Base-by-base conservation (phyloP, 176 grass and related monocot species). In the Urochloa ruziziensis region DNA sequence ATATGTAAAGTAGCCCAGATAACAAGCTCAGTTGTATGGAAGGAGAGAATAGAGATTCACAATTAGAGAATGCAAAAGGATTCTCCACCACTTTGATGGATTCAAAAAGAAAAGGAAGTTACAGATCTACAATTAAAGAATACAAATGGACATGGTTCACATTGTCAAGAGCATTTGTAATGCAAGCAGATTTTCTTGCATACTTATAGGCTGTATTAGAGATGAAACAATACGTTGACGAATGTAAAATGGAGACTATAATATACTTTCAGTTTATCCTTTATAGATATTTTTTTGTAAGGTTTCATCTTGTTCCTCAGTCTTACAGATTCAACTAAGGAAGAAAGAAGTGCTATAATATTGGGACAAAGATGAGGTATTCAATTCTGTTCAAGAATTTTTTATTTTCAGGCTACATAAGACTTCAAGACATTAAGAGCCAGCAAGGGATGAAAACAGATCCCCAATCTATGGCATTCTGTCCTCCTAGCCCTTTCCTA, bases 111-210 rank as follows among this genome's bases (percentile, higher is more conserved):
- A n/a, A n/a, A n/a, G n/a, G n/a, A n/a, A n/a, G n/a, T n/a, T n/a
- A n/a, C n/a, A n/a, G n/a, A n/a, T n/a, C n/a, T n/a, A n/a, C n/a
- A 75, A 77, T 75, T 70, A 53, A 80, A 63, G 76, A 48, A 72
- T 19, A 49, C 25, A 47, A 47, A 29, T 72, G 43, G 29, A 19
- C 4, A 4, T 23, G 28, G 11, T 32, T 54, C 30, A 23, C 13
- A 47, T 54, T 19, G 10, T 52, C 34, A 84, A 43, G n/a, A 76
- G 48, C 17, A 84, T 67, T 65, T 67, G 35, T 58, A 57, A 57
- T 77, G 48, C 35, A 54, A 30, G 33, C 49, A 57, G 32, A 67
- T 77, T 47, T 21, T 11, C 46, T 76, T 10, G 18, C 70, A 75
- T 75, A 65, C 16, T 24, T 37, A 32, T 42, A 23, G 70, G 46